phyloP scores from a whole-genome alignment of 2,329 filamentous ascomycete species.

The Colletotrichum cuscutae region DNA sequence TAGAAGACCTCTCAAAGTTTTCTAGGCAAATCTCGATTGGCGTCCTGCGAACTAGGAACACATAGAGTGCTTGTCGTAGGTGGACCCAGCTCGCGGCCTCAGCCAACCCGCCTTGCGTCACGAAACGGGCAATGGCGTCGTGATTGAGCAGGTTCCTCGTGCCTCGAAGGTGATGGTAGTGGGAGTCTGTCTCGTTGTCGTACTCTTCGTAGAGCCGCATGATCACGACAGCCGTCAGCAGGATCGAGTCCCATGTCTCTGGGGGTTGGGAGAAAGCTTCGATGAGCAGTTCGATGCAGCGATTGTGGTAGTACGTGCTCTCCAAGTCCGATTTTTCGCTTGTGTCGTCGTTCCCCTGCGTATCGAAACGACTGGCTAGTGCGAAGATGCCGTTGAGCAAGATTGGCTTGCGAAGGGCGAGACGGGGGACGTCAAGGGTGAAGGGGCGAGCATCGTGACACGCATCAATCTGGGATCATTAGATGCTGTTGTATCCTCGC shows the following conservation, averaged over 20 bases:
- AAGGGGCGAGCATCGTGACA: conserved; percentile 48
- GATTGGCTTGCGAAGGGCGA: conserved; percentile 57
- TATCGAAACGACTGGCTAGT: conserved; percentile 55
- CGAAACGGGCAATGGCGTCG: conserved; percentile 46
- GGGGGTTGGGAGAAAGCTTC: conserved; percentile 53
- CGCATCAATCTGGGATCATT: conserved; percentile 14
- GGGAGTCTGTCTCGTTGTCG: conserved; percentile 44
- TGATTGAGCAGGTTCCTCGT: conserved; percentile 49
- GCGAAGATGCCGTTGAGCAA: conserved; percentile 58
- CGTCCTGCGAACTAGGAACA: conserved; percentile 42
- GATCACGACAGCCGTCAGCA: conserved; percentile 59
- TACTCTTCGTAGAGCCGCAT: conserved; percentile 59
- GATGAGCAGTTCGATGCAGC: conserved; percentile 58
- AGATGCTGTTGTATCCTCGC: not conserved
- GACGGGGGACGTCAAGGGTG: conserved; percentile 55
- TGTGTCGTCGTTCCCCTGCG: conserved; percentile 45
- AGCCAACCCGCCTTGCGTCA: conserved; percentile 48
- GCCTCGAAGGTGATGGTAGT: conserved; percentile 51
- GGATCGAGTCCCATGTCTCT: conserved; percentile 55
- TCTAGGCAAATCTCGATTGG: conserved; percentile 36
- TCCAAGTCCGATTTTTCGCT: conserved; percentile 47
- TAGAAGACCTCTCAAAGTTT: conserved; percentile 35
- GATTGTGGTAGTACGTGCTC: conserved; percentile 55
- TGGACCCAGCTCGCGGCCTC: conserved; percentile 53
- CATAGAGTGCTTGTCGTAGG: conserved; percentile 52